These are phyloP conservation scores for Diplodia corticola DNA, from an alignment of 2,329 filamentous ascomycete species.

Conservation along the genomic window DNA sequence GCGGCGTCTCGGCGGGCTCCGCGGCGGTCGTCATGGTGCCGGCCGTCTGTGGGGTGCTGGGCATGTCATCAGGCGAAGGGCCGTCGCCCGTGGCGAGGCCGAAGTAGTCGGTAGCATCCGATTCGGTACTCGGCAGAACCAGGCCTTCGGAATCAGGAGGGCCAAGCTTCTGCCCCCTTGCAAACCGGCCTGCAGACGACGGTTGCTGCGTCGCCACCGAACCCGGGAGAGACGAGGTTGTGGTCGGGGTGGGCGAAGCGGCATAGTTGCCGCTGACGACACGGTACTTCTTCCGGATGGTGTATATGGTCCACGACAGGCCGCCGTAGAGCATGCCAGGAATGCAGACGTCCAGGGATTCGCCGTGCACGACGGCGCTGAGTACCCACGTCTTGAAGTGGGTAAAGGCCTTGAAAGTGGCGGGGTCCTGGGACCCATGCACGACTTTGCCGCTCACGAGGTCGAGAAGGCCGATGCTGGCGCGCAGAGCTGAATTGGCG, in stretches of 20 bases:
- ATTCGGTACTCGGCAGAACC: constrained; percentile 14
- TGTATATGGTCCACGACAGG: constrained; percentile 69
- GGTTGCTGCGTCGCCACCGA: constrained; percentile 1
- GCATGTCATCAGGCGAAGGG: neutral
- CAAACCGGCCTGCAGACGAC: constrained; percentile 19
- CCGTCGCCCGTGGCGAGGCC: constrained; percentile 33
- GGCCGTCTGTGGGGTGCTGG: neutral
- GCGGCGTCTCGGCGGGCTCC: neutral
- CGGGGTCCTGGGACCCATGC: constrained; percentile 32
- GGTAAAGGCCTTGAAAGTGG: constrained; percentile 5
- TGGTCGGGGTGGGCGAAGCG: constrained; percentile 23
- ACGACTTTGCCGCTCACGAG: constrained; percentile 54
- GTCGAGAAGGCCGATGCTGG: constrained; percentile 57
- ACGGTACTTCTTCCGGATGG: constrained; percentile 66
- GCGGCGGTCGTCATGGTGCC: constrained; percentile 1
- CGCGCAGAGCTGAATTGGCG: constrained; percentile 66
- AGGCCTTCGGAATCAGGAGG: neutral
- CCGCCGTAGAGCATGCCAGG: constrained; percentile 59
- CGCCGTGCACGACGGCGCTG: constrained; percentile 54
- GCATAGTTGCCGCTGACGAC: constrained; percentile 59
- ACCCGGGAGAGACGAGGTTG: neutral
- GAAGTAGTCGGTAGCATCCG: constrained; percentile 47
- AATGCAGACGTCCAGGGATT: constrained; percentile 55
- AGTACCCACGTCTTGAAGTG: constrained; percentile 72
- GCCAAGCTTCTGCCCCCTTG: neutral